Evolutionary conservation across 257 asterid genomes (phyloP).

Genomic region (Plantago major): DNA sequence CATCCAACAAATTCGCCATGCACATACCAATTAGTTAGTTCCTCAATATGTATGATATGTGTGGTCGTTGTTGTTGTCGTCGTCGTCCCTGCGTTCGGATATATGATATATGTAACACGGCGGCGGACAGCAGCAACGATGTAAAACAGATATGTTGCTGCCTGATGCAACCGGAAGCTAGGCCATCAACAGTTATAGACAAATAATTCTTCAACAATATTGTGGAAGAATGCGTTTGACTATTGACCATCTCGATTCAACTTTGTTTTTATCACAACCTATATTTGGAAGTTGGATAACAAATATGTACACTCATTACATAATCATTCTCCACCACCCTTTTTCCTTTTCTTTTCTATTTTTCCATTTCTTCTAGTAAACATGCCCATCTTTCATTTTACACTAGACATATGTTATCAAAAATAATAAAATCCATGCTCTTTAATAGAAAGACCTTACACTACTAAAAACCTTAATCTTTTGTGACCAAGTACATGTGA

Average conservation of each 20-base stretch:
- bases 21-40: neutral
- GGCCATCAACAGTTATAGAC: slow-evolving; percentile 23
- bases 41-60: neutral
- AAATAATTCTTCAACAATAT: neutral
- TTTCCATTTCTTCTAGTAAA: too few species aligned
- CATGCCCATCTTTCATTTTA: too few species aligned
- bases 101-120: slow-evolving; percentile 8
- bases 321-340: slow-evolving; percentile 1
- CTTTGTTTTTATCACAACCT: neutral
- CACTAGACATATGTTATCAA: too few species aligned
- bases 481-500: too few species aligned
- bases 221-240: slow-evolving; percentile 9
- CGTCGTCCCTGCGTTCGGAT: slow-evolving; percentile 19
- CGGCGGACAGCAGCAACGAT: slow-evolving; percentile 4
- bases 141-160: slow-evolving; percentile 13
- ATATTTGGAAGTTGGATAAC: neutral
- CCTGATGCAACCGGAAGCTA: slow-evolving; percentile 30
- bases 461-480: too few species aligned
- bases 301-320: neutral
- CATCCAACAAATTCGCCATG: slow-evolving; percentile 20
- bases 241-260: neutral
- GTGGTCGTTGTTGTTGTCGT: too few species aligned
- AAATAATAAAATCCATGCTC: too few species aligned
- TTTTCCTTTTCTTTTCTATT: neutral
- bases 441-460: too few species aligned